A percentile compares a stretch with the other conserved stretches of the same genome.
These are phyloP conservation scores for Pichia sp. DNA, from an alignment of 1,139 yeast species.

Conservation along the genomic window DNA sequence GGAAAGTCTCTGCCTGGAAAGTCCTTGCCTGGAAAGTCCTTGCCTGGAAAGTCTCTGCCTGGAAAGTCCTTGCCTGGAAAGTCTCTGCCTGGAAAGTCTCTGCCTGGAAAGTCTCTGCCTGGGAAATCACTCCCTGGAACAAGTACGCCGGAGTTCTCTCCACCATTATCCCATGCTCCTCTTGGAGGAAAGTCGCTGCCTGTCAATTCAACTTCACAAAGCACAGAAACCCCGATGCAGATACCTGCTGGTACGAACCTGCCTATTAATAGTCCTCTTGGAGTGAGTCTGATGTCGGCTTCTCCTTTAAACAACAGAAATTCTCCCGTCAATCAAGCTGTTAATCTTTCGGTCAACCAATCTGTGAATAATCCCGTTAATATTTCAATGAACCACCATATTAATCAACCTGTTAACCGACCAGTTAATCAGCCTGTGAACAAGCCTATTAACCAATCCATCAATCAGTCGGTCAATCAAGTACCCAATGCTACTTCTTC, in stretches of 20 bases:
- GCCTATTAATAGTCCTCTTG: conserved; percentile 1
- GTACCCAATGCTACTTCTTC: not conserved
- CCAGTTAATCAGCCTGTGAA: not conserved
- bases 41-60: conserved; percentile 7
- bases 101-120: conserved; percentile 8
- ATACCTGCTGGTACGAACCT: not conserved
- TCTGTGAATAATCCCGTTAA: conserved; percentile 6
- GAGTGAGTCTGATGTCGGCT: not conserved
- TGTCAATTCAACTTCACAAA: not conserved
- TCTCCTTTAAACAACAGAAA: not conserved
- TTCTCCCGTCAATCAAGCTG: not conserved
- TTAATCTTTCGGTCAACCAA: not conserved
- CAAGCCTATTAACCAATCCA: conserved; percentile 6
- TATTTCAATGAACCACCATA: conserved; percentile 2
- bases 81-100: conserved; percentile 1
- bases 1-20: conserved; percentile 5
- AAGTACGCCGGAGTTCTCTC: not conserved
- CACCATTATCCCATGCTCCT: not conserved
- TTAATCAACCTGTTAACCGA: conserved; percentile 8
- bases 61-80: conserved; percentile 8
- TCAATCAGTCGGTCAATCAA: conserved; percentile 1
- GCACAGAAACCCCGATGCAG: not conserved
- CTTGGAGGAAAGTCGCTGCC: conserved; percentile 8
- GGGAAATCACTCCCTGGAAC: conserved; percentile 5
- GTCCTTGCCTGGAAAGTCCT: conserved; percentile 3